Percentiles rank a stretch among this genome's conserved stretches.
These are phyloP conservation scores for Pontederia crassipes DNA, from an alignment of 176 grass and related monocot genomes.

Conservation along the genomic window DNA sequence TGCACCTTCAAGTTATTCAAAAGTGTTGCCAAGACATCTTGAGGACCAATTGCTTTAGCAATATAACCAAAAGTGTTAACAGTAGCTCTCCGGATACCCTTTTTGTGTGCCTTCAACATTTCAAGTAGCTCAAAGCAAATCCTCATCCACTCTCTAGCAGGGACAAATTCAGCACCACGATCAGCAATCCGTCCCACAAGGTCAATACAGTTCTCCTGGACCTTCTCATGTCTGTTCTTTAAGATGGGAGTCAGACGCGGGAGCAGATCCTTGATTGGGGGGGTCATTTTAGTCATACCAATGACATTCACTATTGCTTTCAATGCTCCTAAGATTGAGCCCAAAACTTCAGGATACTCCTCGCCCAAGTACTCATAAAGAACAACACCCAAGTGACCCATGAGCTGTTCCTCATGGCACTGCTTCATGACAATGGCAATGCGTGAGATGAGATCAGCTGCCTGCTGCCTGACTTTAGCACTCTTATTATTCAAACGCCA, in stretches of 20 bases:
- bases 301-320: constrained; percentile 98
- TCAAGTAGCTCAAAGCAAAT: constrained; percentile 97
- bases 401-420: constrained; percentile 92
- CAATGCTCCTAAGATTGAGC: constrained; percentile 90
- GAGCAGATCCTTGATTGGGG: constrained; percentile 94
- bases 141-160: constrained; percentile 98
- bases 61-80: constrained; percentile 99
- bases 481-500: constrained; percentile 97
- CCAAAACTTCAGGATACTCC: constrained; percentile 95
- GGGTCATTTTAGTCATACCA: constrained; percentile 99
- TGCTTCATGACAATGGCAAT: constrained; percentile 98
- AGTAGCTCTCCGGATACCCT: constrained; percentile 89
- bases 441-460: constrained; percentile 90
- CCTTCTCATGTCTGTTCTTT: constrained; percentile 97
- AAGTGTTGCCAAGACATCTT: constrained; percentile 85
- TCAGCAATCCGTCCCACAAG: constrained; percentile 95
- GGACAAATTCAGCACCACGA: constrained; percentile 94
- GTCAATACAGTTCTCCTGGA: constrained; percentile 98
- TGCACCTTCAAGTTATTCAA: constrained; percentile 94
- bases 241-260: constrained; percentile 89
- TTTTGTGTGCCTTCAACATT: constrained; percentile 99
- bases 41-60: constrained; percentile 91
- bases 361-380: constrained; percentile 95
- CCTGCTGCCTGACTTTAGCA: constrained; percentile 95
- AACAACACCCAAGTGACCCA: constrained; percentile 94